Conservation (phyloP, 2,329 filamentous ascomycete species). For the Microcera coccophila region DNA sequence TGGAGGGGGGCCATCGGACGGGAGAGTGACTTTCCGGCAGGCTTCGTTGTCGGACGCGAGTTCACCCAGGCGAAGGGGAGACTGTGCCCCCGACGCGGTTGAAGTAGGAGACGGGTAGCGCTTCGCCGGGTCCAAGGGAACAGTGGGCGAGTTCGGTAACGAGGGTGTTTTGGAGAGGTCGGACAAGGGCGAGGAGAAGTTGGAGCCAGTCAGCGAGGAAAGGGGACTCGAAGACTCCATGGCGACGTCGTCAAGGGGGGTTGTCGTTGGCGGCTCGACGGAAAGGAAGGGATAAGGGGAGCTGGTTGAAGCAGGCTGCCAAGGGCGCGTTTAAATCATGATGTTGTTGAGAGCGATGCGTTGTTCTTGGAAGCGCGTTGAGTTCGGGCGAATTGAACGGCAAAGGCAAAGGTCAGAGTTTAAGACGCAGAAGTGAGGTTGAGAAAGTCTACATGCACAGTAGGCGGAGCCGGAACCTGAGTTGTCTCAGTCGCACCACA, state of each 20-base stretch:
- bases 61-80: constrained; percentile 46
- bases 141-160: constrained; percentile 43
- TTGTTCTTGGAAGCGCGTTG: not conserved
- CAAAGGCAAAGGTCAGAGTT: constrained; percentile 1
- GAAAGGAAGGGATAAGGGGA: constrained; percentile 1
- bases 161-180: constrained; percentile 52
- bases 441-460: not conserved
- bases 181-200: constrained; percentile 53
- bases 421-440: not conserved
- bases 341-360: not conserved
- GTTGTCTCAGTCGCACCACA: not conserved
- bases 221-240: constrained; percentile 30
- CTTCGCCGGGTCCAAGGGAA: constrained; percentile 35
- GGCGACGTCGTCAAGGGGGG: constrained; percentile 6
- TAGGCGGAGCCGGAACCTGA: not conserved
- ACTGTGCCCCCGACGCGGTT: constrained; percentile 47
- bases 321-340: not conserved
- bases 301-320: not conserved
- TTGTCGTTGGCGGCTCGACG: constrained; percentile 6
- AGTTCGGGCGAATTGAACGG: constrained; percentile 17
- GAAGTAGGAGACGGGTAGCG: constrained; percentile 52
- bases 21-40: constrained; percentile 20
- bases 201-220: constrained; percentile 30
- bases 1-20: constrained; percentile 59
- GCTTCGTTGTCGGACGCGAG: constrained; percentile 33